These are phyloP conservation scores for Acanthamoeba divionensis DNA, from an alignment of 208 protist genomes.

Conservation along the genomic window DNA sequence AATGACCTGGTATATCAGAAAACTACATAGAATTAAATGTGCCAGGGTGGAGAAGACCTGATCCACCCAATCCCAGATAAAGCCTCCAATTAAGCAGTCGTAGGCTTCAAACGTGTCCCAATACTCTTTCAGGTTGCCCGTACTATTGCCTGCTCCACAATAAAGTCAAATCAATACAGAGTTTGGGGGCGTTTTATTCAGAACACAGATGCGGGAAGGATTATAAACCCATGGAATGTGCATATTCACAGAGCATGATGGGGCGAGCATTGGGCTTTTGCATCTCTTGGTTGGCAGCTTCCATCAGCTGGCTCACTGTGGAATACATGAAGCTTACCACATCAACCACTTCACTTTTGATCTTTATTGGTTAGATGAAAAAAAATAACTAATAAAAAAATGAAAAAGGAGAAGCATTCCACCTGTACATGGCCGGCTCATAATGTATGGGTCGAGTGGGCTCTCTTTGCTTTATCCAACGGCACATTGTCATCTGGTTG, in stretches of 20 bases:
- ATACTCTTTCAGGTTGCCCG: conserved; percentile 67
- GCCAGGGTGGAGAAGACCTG: too few relatives aligned
- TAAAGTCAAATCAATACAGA: background rate
- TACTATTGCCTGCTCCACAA: background rate
- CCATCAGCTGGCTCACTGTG: background rate
- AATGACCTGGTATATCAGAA: too few relatives aligned
- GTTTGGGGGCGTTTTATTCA: too few relatives aligned
- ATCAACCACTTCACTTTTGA: background rate
- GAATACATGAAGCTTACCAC: conserved; percentile 53
- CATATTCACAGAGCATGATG: conserved; percentile 73
- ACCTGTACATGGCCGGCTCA: conserved; percentile 48
- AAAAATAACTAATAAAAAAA: background rate
- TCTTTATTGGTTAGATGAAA: background rate
- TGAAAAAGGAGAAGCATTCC: background rate
- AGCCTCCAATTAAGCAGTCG: conserved; percentile 59
- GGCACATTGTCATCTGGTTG: conserved; percentile 8
- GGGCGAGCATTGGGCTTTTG: conserved; percentile 19
- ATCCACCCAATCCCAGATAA: conserved; percentile 77
- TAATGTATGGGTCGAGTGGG: conserved; percentile 36
- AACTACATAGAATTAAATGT: too few relatives aligned
- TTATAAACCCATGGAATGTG: conserved; percentile 69
- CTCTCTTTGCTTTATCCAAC: background rate
- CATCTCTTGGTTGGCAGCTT: background rate
- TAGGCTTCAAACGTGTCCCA: conserved; percentile 54
- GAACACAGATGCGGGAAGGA: too few relatives aligned